These are phyloP conservation scores for Trichoderma sp. DNA, from an alignment of 2,329 filamentous ascomycete genomes.

Conservation along the genomic window DNA sequence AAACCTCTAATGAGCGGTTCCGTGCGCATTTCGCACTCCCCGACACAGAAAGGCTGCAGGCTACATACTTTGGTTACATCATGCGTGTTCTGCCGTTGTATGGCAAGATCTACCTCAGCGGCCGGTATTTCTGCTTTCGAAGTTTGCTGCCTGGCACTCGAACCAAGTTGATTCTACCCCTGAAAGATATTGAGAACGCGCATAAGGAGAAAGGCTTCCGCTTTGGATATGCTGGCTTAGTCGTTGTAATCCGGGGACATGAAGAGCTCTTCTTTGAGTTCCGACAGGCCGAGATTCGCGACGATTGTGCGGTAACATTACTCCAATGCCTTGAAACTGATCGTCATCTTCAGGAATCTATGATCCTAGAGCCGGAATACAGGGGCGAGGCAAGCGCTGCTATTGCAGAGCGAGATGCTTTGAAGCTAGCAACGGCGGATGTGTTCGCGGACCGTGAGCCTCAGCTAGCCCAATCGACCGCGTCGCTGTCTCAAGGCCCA, in stretches of 20 bases:
- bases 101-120: constrained; percentile 93
- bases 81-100: constrained; percentile 87
- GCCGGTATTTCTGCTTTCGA: constrained; percentile 85
- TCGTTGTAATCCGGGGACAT: constrained; percentile 88
- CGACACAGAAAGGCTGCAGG: constrained; percentile 74
- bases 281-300: constrained; percentile 68
- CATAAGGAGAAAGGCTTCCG: constrained; percentile 94
- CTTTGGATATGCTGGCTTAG: constrained; percentile 84
- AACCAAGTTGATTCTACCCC: constrained; percentile 86
- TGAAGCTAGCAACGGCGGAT: constrained; percentile 68
- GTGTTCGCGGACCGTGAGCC: constrained; percentile 51
- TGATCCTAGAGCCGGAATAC: constrained; percentile 64
- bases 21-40: constrained; percentile 88
- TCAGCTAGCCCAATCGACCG: constrained; percentile 45
- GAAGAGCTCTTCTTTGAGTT: constrained; percentile 98
- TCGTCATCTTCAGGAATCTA: constrained; percentile 67
- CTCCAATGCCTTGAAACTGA: constrained; percentile 72
- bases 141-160: constrained; percentile 84
- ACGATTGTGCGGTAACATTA: constrained; percentile 83
- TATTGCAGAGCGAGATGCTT: constrained; percentile 73
- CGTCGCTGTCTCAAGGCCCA: constrained; percentile 55
- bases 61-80: constrained; percentile 90
- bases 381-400: constrained; percentile 70
- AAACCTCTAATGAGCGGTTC: constrained; percentile 74
- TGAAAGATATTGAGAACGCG: constrained; percentile 88